These are phyloP conservation scores for Bipolaris zeicola DNA, from an alignment of 2,329 filamentous ascomycete genomes.

Conservation along the genomic window DNA sequence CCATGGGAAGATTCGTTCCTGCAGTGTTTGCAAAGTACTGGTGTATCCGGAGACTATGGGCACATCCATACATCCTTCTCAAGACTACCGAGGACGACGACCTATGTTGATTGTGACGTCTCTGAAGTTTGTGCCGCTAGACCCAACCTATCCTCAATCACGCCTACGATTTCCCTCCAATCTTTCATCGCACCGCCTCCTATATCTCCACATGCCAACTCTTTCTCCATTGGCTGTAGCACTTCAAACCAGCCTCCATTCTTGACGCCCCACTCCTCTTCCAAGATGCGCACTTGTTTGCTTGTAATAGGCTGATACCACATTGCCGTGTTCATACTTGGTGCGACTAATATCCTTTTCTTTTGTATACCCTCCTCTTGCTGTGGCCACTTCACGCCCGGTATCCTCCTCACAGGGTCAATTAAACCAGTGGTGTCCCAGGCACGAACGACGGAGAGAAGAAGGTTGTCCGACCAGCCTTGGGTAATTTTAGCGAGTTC, in stretches of 20 bases:
- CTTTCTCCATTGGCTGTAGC: conserved; percentile 73
- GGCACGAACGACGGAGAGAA: conserved; percentile 76
- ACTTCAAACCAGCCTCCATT: conserved; percentile 68
- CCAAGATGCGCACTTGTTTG: conserved; percentile 71
- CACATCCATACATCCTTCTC: neutral
- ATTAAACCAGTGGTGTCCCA: conserved; percentile 71
- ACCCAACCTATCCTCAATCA: conserved; percentile 58
- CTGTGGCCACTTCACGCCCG: conserved; percentile 28
- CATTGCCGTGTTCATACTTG: conserved; percentile 91
- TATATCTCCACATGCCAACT: conserved; percentile 81
- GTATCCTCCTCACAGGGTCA: conserved; percentile 38
- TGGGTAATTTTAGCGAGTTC: conserved; percentile 80
- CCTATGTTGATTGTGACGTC: neutral
- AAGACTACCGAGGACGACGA: neutral
- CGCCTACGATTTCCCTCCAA: conserved; percentile 74
- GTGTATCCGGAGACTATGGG: neutral
- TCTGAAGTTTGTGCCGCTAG: conserved; percentile 9
- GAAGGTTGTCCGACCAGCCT: conserved; percentile 77
- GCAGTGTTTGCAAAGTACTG: no score
- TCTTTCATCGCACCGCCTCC: conserved; percentile 83
- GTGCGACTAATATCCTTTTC: conserved; percentile 72
- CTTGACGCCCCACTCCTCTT: conserved; percentile 72
- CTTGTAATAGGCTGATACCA: conserved; percentile 83
- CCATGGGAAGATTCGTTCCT: no score
- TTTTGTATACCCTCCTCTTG: conserved; percentile 46